These are phyloP conservation scores for Magnaporthiopsis incrustans DNA, from an alignment of 2,329 filamentous ascomycete genomes.

Conservation along the genomic window DNA sequence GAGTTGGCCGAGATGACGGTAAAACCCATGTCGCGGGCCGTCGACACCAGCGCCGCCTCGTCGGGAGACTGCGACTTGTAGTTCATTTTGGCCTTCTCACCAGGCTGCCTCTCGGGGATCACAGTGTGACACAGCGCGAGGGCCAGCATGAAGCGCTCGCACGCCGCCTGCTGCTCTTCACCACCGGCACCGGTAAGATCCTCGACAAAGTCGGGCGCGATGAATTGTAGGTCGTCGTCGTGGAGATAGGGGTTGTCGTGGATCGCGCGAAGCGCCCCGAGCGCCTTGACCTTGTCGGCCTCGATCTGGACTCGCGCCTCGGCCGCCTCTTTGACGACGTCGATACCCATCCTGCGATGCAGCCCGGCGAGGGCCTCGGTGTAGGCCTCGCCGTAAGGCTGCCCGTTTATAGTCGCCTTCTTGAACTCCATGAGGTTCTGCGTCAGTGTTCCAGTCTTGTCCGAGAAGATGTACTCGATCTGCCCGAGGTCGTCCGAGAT, in stretches of 20 bases:
- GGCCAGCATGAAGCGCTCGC: constrained; percentile 87
- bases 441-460: constrained; percentile 19
- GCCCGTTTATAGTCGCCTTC: constrained; percentile 93
- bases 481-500: constrained; percentile 97
- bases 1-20: constrained; percentile 75
- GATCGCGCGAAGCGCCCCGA: constrained; percentile 64
- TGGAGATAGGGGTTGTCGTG: constrained; percentile 87
- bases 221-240: constrained; percentile 84
- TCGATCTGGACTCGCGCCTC: constrained; percentile 72
- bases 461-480: constrained; percentile 88
- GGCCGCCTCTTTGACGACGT: constrained; percentile 73
- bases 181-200: constrained; percentile 76
- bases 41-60: constrained; percentile 88
- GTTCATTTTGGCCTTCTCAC: constrained; percentile 82
- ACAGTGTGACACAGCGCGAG: constrained; percentile 96
- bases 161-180: constrained; percentile 66
- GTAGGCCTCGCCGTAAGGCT: constrained; percentile 93
- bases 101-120: constrained; percentile 80
- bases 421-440: constrained; percentile 75
- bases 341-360: constrained; percentile 82
- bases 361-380: constrained; percentile 95
- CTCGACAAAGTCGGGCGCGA: constrained; percentile 80
- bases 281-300: constrained; percentile 62
- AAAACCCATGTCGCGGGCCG: constrained; percentile 91
- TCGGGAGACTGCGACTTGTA: constrained; percentile 98